Percentiles rank a stretch among this genome's conserved stretches.
Evolutionary conservation across 2,329 filamentous ascomycete genomes (phyloP).

Genomic region (Phialophora expanda): DNA sequence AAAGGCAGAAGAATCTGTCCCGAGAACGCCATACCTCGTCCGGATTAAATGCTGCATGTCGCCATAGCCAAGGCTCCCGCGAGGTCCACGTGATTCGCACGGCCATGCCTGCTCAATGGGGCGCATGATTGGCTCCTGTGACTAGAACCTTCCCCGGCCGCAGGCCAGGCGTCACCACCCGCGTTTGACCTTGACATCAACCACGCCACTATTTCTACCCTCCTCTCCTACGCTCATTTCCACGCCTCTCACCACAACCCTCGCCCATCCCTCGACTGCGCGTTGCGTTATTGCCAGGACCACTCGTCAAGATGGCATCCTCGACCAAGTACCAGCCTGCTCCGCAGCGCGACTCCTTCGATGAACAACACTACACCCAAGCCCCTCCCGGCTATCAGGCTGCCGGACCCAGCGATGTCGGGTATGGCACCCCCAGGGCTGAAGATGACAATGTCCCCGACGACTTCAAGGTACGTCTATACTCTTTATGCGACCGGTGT

Average conservation of each 20-base stretch:
- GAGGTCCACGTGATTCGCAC: not conserved
- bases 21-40: too few relatives aligned
- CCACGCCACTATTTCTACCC: slow-evolving; percentile 13
- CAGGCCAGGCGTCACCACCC: slow-evolving; percentile 16
- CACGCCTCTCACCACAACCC: slow-evolving; percentile 6
- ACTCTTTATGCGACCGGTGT: slow-evolving; percentile 8
- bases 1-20: not conserved
- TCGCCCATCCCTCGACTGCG: not conserved
- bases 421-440: slow-evolving; percentile 61
- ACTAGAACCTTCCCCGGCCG: slow-evolving; percentile 27
- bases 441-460: slow-evolving; percentile 93
- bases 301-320: slow-evolving; percentile 31
- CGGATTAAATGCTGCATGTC: too few relatives aligned
- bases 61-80: not conserved
- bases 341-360: slow-evolving; percentile 84
- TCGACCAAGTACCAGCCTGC: slow-evolving; percentile 79
- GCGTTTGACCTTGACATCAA: not conserved
- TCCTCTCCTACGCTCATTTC: slow-evolving; percentile 4
- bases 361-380: slow-evolving; percentile 70
- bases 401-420: slow-evolving; percentile 64
- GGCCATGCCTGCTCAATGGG: not conserved
- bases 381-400: slow-evolving; percentile 82
- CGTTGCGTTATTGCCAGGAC: not conserved
- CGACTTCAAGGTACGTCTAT: slow-evolving; percentile 79
- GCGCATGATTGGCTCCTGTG: slow-evolving; percentile 21